Evolutionary conservation across 1,139 yeast genomes (phyloP), one percentile per base, ranked within the genome.

Genomic region (Magnusiomyces magnusii): DNA sequence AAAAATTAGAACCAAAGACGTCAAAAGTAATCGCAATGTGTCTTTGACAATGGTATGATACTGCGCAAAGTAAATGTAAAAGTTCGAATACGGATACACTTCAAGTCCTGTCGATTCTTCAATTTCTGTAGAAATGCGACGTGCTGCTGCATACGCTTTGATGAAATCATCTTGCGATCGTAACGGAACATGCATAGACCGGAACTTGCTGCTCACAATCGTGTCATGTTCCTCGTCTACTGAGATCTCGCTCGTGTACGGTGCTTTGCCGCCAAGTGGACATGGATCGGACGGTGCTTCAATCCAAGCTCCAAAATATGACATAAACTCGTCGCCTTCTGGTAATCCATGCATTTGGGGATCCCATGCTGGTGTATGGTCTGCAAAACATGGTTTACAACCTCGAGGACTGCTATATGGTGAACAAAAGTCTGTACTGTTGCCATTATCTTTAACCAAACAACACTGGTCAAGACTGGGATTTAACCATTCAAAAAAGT

Each of bases 241-340:
- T 0, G 78, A 71, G 21, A 93, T 76, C 0, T 95, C 79, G 3
- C 76, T 73, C 0, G 87, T 80, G 68, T 92, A 93, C 0, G 98
- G 96, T 0, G 98, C 98, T 68, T 88, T 87, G 1, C 99, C 99
- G 2, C 97, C 98, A 36, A 93, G 76, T 0, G 98, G 97, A 72
- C 99, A 93, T 2, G 95, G 91, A 66, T 89, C 95, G 60, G 96
- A 87, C 52, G 89, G 89, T 0, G 88, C 74, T 51, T 83, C 78
- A 36, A 93, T 88, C 99, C 99, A 93, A 54, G 86, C 82, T 28
- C 81, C 73, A 69, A 90, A 86, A 68, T 78, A 90, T 55, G 75
- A 76, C 84, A 88, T 82, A 67, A 93, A 93, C 51, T 85, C 86
- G 0, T 78, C 78, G 23, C 85, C 87, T 64, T 82, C 83, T 0